A percentile compares a stretch with the other conserved stretches of the same genome.
These are phyloP conservation scores for Zygotorulaspora florentina DNA, from an alignment of 805 yeast genomes.

Conservation along the genomic window DNA sequence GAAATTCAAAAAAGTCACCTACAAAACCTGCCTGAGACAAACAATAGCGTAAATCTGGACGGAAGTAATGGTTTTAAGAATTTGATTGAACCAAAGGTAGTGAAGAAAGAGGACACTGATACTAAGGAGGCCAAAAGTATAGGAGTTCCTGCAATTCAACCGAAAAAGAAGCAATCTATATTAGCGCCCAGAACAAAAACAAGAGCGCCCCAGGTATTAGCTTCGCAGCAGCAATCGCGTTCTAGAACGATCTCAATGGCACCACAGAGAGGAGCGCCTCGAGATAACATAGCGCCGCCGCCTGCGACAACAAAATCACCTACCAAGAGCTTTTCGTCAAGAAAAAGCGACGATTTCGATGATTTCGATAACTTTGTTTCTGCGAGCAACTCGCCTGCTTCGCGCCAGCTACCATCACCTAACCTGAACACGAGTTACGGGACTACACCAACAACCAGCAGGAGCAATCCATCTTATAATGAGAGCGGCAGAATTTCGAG, in stretches of 20 bases:
- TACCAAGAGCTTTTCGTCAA: not conserved
- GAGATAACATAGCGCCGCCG: not conserved
- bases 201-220: not conserved
- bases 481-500: not conserved
- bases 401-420: slow-evolving; percentile 1
- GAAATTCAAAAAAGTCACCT: slow-evolving; percentile 44
- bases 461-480: too few relatives aligned
- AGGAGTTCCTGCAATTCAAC: slow-evolving; percentile 26
- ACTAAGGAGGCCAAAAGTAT: slow-evolving; percentile 23
- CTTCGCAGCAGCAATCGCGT: not conserved
- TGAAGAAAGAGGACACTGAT: slow-evolving; percentile 22
- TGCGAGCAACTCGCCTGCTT: slow-evolving; percentile 17
- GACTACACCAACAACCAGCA: not conserved
- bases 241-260: not conserved
- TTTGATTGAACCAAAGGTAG: slow-evolving; percentile 20
- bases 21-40: slow-evolving; percentile 31
- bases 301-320: slow-evolving; percentile 4
- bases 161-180: slow-evolving; percentile 16
- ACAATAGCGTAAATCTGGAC: slow-evolving; percentile 18
- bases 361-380: slow-evolving; percentile 35
- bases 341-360: slow-evolving; percentile 24
- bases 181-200: slow-evolving; percentile 3
- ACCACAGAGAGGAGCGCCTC: slow-evolving; percentile 2
- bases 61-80: slow-evolving; percentile 27
- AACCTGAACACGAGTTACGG: not conserved